Percentiles rank a stretch among this genome's conserved stretches.
phyloP scores from a whole-genome alignment of 2,329 filamentous ascomycete species.

The Diaporthe longicolla region DNA sequence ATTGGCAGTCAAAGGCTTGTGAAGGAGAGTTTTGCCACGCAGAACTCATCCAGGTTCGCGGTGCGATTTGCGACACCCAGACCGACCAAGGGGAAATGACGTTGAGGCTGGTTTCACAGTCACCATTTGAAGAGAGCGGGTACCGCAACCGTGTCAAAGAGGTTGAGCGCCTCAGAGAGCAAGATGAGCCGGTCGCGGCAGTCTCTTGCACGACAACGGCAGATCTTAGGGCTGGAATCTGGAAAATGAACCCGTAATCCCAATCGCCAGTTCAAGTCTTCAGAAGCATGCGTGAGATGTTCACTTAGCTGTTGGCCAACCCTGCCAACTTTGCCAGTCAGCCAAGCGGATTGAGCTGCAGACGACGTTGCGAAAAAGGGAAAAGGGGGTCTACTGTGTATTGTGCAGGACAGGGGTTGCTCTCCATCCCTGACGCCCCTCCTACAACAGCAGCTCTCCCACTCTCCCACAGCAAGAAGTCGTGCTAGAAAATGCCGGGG shows the following conservation, averaged over 20 bases:
- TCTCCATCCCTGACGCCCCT: constrained; percentile 17
- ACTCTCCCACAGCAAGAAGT: not conserved
- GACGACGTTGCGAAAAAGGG: no score
- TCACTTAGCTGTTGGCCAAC: constrained; percentile 6
- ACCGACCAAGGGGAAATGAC: constrained; percentile 16
- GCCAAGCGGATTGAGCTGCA: no score
- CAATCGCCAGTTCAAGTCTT: not conserved
- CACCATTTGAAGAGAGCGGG: constrained; percentile 27
- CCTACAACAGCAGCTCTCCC: not conserved
- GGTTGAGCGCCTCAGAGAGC: not conserved
- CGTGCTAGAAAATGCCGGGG: constrained; percentile 20
- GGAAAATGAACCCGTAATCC: not conserved
- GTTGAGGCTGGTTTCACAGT: not conserved
- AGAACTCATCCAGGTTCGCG: constrained; percentile 7
- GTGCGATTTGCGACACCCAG: constrained; percentile 7
- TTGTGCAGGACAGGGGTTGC: constrained; percentile 19
- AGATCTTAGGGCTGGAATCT: not conserved
- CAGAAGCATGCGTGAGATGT: constrained; percentile 3
- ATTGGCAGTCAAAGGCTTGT: not conserved
- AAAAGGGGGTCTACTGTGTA: no score
- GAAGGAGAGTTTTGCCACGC: not conserved
- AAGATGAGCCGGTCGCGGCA: not conserved
- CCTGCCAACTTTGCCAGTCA: constrained; percentile 4
- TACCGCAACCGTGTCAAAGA: not conserved
- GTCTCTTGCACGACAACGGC: not conserved